Percentiles rank a stretch among this genome's conserved stretches.
These are phyloP conservation scores for Vaccinium macrocarpon DNA, from an alignment of 148 eudicot genomes.

Conservation along the genomic window DNA sequence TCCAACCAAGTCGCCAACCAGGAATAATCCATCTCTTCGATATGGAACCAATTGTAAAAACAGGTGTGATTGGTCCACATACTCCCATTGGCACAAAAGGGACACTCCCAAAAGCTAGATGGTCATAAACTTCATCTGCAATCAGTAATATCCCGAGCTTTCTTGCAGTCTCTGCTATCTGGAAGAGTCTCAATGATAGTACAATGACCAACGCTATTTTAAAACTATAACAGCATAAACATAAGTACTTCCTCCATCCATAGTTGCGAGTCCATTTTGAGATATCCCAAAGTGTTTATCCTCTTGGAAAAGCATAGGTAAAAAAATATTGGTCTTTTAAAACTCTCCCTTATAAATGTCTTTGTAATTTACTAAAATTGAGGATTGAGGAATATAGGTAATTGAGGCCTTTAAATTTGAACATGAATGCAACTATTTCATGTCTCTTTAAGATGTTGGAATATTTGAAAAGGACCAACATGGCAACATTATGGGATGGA, in stretches of 20 bases:
- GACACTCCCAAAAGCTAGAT: constrained; percentile 53
- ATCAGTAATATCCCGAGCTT: constrained; percentile 71
- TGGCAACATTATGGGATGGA: not conserved
- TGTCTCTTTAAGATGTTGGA: not conserved
- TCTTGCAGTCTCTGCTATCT: constrained; percentile 75
- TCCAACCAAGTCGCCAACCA: constrained; percentile 90
- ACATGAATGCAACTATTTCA: not conserved
- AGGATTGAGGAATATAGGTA: not conserved
- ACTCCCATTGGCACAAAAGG: constrained; percentile 76
- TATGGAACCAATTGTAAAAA: constrained; percentile 68
- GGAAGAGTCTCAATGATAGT: not conserved
- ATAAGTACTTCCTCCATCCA: not conserved
- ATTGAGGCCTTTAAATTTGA: not conserved
- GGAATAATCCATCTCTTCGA: constrained; percentile 90
- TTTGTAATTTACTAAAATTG: not conserved
- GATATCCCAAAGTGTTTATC: not conserved
- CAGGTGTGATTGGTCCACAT: constrained; percentile 54
- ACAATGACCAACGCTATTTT: not conserved
- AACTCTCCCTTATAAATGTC: too few species aligned
- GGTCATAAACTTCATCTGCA: constrained; percentile 73
- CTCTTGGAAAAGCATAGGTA: not conserved
- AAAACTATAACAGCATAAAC: not conserved
- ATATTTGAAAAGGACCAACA: not conserved
- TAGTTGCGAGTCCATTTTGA: not conserved
- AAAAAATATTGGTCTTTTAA: too few species aligned